A percentile compares a stretch with the other conserved stretches of the same genome.
These are phyloP conservation scores for Phialophora tarda DNA, from an alignment of 2,329 filamentous ascomycete genomes.

Conservation along the genomic window DNA sequence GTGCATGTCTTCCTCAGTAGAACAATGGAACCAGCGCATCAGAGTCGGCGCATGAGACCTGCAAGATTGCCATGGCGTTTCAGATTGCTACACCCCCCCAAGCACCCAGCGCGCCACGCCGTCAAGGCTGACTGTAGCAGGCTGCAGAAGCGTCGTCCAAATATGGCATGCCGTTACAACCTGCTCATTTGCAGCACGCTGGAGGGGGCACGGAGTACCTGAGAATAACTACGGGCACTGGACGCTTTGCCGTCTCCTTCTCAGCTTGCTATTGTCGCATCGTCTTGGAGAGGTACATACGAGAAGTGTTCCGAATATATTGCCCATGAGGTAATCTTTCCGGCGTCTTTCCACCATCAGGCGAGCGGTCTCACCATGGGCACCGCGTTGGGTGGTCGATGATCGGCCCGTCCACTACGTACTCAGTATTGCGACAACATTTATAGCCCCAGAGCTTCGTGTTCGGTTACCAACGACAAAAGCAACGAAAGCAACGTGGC, in stretches of 20 bases:
- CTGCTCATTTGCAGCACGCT: background rate
- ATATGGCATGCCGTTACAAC: slow-evolving; percentile 3
- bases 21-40: slow-evolving; percentile 9
- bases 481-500: slow-evolving; percentile 1
- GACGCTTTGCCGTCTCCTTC: background rate
- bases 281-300: background rate
- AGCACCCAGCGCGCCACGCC: slow-evolving; percentile 9
- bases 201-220: background rate
- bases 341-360: slow-evolving; percentile 8
- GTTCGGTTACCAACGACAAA: slow-evolving; percentile 15
- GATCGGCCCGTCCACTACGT: background rate
- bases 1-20: background rate
- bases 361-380: background rate
- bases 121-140: slow-evolving; percentile 7
- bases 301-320: background rate
- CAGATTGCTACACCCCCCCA: slow-evolving; percentile 33
- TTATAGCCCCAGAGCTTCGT: slow-evolving; percentile 4
- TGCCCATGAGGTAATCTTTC: slow-evolving; percentile 9
- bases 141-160: slow-evolving; percentile 1
- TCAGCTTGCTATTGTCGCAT: background rate
- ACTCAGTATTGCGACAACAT: background rate
- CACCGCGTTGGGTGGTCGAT: background rate
- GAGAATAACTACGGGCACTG: slow-evolving; percentile 5
- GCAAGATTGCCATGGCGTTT: slow-evolving; percentile 33
- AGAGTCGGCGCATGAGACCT: slow-evolving; percentile 11